Evolutionary conservation across 2,329 filamentous ascomycete genomes (phyloP), one percentile per base, ranked within the genome.

Genomic region (Pseudogymnoascus sp.): DNA sequence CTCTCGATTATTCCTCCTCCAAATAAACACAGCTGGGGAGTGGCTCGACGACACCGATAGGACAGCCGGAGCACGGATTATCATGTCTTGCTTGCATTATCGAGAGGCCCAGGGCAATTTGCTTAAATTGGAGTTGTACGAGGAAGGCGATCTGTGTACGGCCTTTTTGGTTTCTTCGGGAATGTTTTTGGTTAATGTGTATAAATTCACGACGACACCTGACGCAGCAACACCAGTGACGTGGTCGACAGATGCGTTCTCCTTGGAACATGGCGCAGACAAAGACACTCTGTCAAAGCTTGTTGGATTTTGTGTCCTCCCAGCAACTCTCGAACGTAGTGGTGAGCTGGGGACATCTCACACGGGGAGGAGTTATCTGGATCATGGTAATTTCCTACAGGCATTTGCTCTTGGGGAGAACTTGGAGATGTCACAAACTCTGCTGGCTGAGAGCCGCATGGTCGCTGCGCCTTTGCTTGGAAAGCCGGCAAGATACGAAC

Each of bases 21-120:
- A 72, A 56, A 59, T 74, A 10, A 64, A 62, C 31, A 65, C 71
- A 6, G 62, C 59, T 33, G 65, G 66, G 13, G 67, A 68, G 17
- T 62, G 62, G 17, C 61, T 64, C 13, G 60, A 65, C 26, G 63
- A 56, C 7, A 23, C 44, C 33, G 29, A 61, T 44, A 38, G 23
- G 50, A 56, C 19, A 11, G 29, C 50, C 56, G 65, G 68, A 15
- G 66, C 67, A 21, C 67, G 67, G 4, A 69, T 80, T 40, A 62
- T 80, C 1, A 72, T 80, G 4, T 80, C 78, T 4, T 75, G 76
- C 67, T 77, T 74, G 53, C 82, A 83, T 67, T 75, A 78, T 31
- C 75, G 77, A 60, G 74, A 76, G 59, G 62, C 68, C 10, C 71
- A 72, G 23, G 76, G 77, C 66, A 71, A 71, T 31, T 74, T 70